Evolutionary conservation across 805 yeast species (phyloP).

Genomic region (Teunomyces barrocoloradensis): DNA sequence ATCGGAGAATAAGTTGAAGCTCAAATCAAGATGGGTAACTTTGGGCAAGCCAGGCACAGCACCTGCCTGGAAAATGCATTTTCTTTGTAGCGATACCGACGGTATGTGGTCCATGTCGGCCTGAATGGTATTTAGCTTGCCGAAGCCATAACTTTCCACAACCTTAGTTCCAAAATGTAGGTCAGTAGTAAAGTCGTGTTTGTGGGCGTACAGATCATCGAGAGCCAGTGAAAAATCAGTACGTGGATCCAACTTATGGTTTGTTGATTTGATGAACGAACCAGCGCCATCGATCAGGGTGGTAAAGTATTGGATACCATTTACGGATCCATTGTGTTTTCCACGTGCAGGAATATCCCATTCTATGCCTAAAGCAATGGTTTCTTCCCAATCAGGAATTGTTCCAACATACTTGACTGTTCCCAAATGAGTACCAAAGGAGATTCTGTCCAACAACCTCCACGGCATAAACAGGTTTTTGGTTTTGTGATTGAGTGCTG

Average conservation of each 20-base stretch:
- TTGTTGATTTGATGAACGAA: slow-evolving; percentile 56
- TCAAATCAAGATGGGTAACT: slow-evolving; percentile 48
- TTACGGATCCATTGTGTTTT: slow-evolving; percentile 62
- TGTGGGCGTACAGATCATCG: slow-evolving; percentile 42
- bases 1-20: slow-evolving; percentile 53
- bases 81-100: slow-evolving; percentile 50
- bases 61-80: slow-evolving; percentile 26
- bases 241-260: slow-evolving; percentile 28
- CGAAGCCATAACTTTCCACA: slow-evolving; percentile 67
- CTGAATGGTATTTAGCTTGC: slow-evolving; percentile 48
- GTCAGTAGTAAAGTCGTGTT: slow-evolving; percentile 18
- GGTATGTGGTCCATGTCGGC: slow-evolving; percentile 43
- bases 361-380: slow-evolving; percentile 69
- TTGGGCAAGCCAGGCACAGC: slow-evolving; percentile 20
- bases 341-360: slow-evolving; percentile 79
- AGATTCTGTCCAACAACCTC: slow-evolving; percentile 3
- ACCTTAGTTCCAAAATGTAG: slow-evolving; percentile 54
- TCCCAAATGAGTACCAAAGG: slow-evolving; percentile 37
- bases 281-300: slow-evolving; percentile 45
- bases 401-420: slow-evolving; percentile 63
- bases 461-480: neutral
- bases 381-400: slow-evolving; percentile 40
- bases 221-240: slow-evolving; percentile 49
- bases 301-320: slow-evolving; percentile 56
- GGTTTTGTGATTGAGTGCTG: neutral